phyloP scores from a whole-genome alignment of 2,329 filamentous ascomycete genomes.

The Chaetoscypha palmicola region DNA sequence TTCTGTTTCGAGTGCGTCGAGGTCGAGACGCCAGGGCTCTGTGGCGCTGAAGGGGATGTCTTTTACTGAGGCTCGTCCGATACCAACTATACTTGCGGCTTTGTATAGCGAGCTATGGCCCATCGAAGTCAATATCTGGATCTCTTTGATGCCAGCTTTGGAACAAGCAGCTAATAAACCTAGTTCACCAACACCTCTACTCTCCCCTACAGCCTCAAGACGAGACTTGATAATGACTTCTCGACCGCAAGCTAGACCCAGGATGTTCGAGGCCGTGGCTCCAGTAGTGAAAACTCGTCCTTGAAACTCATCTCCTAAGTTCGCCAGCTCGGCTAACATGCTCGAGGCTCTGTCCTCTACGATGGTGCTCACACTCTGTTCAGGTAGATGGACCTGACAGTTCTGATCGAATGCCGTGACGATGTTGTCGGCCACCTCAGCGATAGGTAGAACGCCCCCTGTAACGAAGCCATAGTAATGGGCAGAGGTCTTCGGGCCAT shows the following conservation, averaged over 20 bases:
- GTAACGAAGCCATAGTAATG: conserved; percentile 84
- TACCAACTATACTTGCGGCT: conserved; percentile 72
- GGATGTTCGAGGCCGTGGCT: conserved; percentile 56
- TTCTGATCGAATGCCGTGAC: conserved; percentile 78
- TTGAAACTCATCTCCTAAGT: conserved; percentile 53
- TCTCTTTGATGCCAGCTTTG: conserved; percentile 53
- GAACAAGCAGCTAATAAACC: conserved; percentile 63
- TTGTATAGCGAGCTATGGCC: conserved; percentile 81
- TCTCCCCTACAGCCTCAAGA: conserved; percentile 26
- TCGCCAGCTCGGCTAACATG: conserved; percentile 62
- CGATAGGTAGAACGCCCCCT: conserved; percentile 71
- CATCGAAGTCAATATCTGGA: conserved; percentile 74
- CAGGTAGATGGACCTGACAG: conserved; percentile 71
- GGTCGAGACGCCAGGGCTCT: conserved; percentile 63
- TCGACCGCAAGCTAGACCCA: conserved; percentile 62
- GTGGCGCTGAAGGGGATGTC: conserved; percentile 45
- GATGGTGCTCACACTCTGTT: conserved; percentile 66
- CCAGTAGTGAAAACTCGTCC: conserved; percentile 78
- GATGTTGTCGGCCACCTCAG: conserved; percentile 76
- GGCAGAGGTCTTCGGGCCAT: conserved; percentile 27
- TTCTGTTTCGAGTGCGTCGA: conserved; percentile 55
- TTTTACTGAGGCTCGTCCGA: conserved; percentile 64
- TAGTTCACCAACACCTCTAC: conserved; percentile 54
- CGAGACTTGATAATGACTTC: conserved; percentile 51
- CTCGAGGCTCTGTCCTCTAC: conserved; percentile 67